Percentiles rank a stretch among this genome's conserved stretches.
These are phyloP conservation scores for Toxoplasma gondii DNA, from an alignment of 169 alveolate genomes.

Conservation along the genomic window DNA sequence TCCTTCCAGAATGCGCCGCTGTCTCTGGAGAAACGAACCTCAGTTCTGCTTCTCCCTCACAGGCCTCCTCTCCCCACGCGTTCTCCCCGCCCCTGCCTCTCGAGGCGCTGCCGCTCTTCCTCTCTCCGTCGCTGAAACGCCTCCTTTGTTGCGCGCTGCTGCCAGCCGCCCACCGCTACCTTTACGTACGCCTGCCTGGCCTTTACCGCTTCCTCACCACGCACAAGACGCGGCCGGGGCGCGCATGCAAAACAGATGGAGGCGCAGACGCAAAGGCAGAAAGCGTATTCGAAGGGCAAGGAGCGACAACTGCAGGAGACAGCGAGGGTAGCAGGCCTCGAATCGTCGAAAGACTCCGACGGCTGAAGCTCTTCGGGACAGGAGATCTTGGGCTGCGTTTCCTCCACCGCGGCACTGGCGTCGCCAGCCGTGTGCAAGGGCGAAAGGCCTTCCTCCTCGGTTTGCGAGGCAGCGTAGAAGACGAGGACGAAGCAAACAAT, in stretches of 20 bases:
- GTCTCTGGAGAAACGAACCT: neutral
- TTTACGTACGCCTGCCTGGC: neutral
- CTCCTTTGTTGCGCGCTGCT: constrained; percentile 34
- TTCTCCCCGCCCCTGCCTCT: constrained; percentile 33
- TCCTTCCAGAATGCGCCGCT: neutral
- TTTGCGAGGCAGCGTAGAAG: neutral
- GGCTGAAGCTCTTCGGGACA: neutral
- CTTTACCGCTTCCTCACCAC: neutral
- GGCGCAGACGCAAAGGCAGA: no score
- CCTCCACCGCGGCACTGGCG: neutral
- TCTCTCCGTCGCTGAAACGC: neutral
- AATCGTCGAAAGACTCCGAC: neutral
- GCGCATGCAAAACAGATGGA: no score
- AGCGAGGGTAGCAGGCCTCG: neutral
- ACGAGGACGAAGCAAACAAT: neutral
- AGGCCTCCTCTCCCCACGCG: neutral
- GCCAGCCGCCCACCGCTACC: neutral
- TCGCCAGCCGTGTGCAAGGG: neutral
- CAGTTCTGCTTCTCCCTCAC: neutral
- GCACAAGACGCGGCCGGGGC: no score
- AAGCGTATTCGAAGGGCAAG: neutral
- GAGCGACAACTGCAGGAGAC: neutral
- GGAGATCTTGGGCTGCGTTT: neutral
- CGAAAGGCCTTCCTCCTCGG: neutral
- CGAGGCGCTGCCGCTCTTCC: neutral